phyloP scores from a whole-genome alignment of 306 rosid genomes.

The Gillenia trifoliata region DNA sequence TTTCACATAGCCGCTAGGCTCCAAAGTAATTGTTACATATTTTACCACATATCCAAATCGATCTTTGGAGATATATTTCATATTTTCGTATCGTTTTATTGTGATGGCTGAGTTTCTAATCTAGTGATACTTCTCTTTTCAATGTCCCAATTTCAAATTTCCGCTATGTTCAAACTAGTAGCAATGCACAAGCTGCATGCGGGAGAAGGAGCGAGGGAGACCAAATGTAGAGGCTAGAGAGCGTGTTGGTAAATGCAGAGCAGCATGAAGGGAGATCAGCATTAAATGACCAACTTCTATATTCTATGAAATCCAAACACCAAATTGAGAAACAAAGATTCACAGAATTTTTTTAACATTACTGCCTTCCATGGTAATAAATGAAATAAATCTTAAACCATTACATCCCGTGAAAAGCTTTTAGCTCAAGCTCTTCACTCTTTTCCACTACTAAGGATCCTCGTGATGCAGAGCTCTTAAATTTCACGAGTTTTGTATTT shows the following conservation, averaged over 20 bases:
- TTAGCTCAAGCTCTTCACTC: constrained; percentile 26
- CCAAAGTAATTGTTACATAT: background rate
- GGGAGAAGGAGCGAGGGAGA: constrained; percentile 7
- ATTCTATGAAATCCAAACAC: background rate
- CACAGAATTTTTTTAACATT: constrained; percentile 28
- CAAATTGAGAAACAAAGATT: constrained; percentile 21
- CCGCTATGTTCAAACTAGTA: background rate
- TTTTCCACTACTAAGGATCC: constrained; percentile 40
- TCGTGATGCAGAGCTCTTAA: constrained; percentile 94
- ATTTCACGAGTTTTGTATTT: constrained; percentile 84
- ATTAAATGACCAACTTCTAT: background rate
- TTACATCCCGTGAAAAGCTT: constrained; percentile 76
- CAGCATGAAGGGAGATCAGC: background rate
- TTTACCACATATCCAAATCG: too few relatives aligned
- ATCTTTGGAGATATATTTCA: too few relatives aligned
- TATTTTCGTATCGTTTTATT: too few relatives aligned
- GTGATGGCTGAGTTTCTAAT: background rate
- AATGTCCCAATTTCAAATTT: background rate
- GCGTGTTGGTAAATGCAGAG: constrained; percentile 20
- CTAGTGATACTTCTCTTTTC: background rate
- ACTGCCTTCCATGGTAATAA: constrained; percentile 17
- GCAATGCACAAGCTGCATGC: constrained; percentile 4
- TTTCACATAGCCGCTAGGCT: too few relatives aligned
- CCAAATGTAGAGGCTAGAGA: background rate
- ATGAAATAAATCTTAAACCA: constrained; percentile 42